These are phyloP conservation scores for Artemisia tridentata DNA, from an alignment of 129 eudicot genomes.

Conservation along the genomic window DNA sequence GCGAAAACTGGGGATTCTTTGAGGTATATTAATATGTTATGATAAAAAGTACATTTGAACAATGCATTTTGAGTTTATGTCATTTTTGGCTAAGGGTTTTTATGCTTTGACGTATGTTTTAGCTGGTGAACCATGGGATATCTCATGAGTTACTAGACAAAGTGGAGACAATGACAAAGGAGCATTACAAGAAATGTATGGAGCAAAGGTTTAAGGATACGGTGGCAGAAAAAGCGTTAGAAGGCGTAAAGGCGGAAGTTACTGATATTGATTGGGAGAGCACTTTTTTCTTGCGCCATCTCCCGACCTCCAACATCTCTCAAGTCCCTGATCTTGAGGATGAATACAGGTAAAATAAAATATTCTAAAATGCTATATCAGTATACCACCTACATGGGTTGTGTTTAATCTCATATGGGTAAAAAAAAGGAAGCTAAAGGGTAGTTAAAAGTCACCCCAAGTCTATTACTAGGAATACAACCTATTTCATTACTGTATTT, in stretches of 20 bases:
- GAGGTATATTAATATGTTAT: constrained; percentile 70
- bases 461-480: neutral
- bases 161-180: constrained; percentile 59
- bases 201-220: constrained; percentile 61
- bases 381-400: neutral
- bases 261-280: constrained; percentile 66
- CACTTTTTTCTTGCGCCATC: constrained; percentile 63
- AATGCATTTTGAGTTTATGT: neutral
- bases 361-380: neutral
- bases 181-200: constrained; percentile 63
- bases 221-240: constrained; percentile 58
- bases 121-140: constrained; percentile 71
- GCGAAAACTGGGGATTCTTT: constrained; percentile 85
- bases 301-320: constrained; percentile 44
- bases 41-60: neutral
- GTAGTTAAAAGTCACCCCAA: too few relatives aligned
- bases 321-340: constrained; percentile 56
- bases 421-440: neutral
- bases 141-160: constrained; percentile 56
- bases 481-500: too few relatives aligned
- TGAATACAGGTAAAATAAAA: constrained; percentile 43
- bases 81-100: neutral
- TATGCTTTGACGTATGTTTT: neutral
- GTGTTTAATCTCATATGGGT: neutral
- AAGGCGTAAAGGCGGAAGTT: constrained; percentile 55